Conservation (phyloP, 2,329 filamentous ascomycete species). For the Blastomyces emzantsi region DNA sequence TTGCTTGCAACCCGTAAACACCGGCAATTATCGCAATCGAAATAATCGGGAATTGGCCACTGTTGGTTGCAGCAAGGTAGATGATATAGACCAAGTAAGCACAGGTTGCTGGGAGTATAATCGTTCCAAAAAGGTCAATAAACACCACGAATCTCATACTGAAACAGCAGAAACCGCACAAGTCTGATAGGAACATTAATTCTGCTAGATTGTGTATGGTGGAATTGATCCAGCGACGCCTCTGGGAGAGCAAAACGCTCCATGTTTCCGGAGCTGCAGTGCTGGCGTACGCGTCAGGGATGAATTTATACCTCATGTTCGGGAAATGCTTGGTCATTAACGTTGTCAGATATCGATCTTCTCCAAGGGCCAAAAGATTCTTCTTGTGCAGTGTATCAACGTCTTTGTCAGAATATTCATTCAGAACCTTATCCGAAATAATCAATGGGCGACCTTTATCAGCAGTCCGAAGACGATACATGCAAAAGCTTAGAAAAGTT, state of each 20-base stretch:
- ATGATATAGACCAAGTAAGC: conserved; percentile 82
- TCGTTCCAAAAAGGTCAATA: conserved; percentile 83
- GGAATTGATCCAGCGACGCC: conserved; percentile 99
- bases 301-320: conserved; percentile 89
- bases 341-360: conserved; percentile 95
- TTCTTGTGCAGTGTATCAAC: conserved; percentile 94
- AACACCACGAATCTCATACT: conserved; percentile 96
- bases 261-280: conserved; percentile 92
- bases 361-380: conserved; percentile 85
- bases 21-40: conserved; percentile 82
- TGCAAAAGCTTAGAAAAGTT: conserved; percentile 68
- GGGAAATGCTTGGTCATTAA: conserved; percentile 99
- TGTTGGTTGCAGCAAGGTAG: conserved; percentile 60
- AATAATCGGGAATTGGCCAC: conserved; percentile 71
- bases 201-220: conserved; percentile 95
- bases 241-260: conserved; percentile 90
- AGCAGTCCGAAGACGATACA: conserved; percentile 92
- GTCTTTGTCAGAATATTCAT: conserved; percentile 78
- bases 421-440: conserved; percentile 78
- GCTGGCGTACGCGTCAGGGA: conserved; percentile 83
- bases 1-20: conserved; percentile 88
- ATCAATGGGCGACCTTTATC: conserved; percentile 93
- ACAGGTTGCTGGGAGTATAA: conserved; percentile 83
- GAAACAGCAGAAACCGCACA: conserved; percentile 99
- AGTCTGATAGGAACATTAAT: conserved; percentile 78